phyloP scores from a whole-genome alignment of 495 filamentous ascomycete species.

The Xylaria acuta region DNA sequence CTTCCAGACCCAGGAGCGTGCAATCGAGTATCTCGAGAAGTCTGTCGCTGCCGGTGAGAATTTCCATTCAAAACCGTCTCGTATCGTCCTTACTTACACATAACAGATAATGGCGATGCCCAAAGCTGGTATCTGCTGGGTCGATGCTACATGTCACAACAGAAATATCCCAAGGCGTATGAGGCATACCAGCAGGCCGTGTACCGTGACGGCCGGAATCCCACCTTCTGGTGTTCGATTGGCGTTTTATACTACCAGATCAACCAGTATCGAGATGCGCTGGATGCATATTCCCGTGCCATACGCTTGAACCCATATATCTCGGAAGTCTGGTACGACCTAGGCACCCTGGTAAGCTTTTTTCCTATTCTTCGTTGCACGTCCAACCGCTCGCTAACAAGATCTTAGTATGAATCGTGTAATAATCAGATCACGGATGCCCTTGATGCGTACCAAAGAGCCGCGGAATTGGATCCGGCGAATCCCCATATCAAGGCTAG shows the following conservation, averaged over 20 bases:
- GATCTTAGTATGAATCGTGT: slow-evolving; percentile 89
- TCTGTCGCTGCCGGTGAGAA: slow-evolving; percentile 91
- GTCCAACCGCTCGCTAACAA: slow-evolving; percentile 32
- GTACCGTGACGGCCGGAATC: slow-evolving; percentile 96
- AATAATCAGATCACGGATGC: slow-evolving; percentile 99
- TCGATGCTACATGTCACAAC: slow-evolving; percentile 98
- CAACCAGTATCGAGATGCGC: slow-evolving; percentile 98
- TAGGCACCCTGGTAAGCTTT: slow-evolving; percentile 87
- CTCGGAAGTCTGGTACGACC: slow-evolving; percentile 99
- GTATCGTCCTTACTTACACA: slow-evolving; percentile 42
- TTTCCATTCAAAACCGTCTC: not conserved
- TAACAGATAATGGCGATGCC: slow-evolving; percentile 85
- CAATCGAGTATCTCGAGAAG: slow-evolving; percentile 97
- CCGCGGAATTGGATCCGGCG: slow-evolving; percentile 88
- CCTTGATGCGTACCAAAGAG: slow-evolving; percentile 92
- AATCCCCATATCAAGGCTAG: slow-evolving; percentile 98
- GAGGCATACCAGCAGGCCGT: slow-evolving; percentile 99
- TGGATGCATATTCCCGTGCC: slow-evolving; percentile 97
- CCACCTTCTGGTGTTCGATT: slow-evolving; percentile 99
- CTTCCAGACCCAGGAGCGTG: slow-evolving; percentile 90
- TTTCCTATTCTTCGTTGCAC: slow-evolving; percentile 12
- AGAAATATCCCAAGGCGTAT: slow-evolving; percentile 98
- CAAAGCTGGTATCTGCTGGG: slow-evolving; percentile 99
- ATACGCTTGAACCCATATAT: slow-evolving; percentile 99
- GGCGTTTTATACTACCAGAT: slow-evolving; percentile 99